Evolutionary conservation across 73 alveolate genomes (phyloP).

Genomic region (Durusdinium trenchii): DNA sequence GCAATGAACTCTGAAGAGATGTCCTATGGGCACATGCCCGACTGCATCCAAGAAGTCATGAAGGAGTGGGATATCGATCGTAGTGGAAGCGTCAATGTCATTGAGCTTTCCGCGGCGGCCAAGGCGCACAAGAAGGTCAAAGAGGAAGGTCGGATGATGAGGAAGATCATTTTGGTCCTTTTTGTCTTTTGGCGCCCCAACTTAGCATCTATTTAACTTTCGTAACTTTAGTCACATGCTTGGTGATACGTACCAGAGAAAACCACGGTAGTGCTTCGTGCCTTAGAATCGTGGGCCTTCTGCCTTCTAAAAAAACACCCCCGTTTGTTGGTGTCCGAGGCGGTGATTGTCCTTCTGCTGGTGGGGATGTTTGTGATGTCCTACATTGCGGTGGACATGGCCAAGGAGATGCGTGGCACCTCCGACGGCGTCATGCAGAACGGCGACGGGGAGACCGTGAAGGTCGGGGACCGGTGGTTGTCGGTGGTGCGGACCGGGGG

Average conservation of each 20-base stretch:
- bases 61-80: conserved; percentile 64
- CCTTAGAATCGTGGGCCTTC: too few species aligned
- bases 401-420: conserved; percentile 74
- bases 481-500: too few species aligned
- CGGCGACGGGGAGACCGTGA: conserved; percentile 41
- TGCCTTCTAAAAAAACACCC: too few species aligned
- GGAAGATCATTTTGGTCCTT: background rate
- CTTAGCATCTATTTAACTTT: too few species aligned
- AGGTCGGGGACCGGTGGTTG: too few species aligned
- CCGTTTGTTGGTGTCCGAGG: too few species aligned
- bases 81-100: conserved; percentile 39
- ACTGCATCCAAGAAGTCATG: conserved; percentile 36
- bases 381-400: conserved; percentile 48
- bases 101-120: conserved; percentile 66
- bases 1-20: conserved; percentile 36
- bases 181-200: too few species aligned
- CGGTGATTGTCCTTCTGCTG: background rate
- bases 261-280: too few species aligned
- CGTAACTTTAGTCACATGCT: too few species aligned
- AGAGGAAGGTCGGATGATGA: conserved; percentile 51
- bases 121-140: conserved; percentile 58
- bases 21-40: conserved; percentile 57
- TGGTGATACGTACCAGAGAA: too few species aligned
- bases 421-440: conserved; percentile 49
- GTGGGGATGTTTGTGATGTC: conserved; percentile 15